Evolutionary conservation across 352 stramenopile genomes (phyloP).

Genomic region (Pythium sp.): DNA sequence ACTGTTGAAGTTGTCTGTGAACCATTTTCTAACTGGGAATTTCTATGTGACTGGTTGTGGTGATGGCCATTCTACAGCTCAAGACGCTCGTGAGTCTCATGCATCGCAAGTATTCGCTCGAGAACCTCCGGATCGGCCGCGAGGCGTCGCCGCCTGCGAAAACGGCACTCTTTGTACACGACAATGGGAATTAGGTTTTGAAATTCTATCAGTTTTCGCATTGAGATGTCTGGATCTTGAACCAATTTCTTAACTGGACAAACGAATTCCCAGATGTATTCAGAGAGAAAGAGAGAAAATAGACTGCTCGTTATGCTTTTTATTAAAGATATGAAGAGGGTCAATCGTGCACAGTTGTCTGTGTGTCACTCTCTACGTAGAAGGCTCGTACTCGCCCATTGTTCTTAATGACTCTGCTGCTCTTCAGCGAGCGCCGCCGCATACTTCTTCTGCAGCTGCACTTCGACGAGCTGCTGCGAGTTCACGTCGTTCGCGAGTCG

Average conservation of each 20-base stretch:
- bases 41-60: neutral
- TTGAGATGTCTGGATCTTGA: neutral
- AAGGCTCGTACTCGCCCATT: neutral
- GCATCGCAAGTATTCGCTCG: conserved; percentile 81
- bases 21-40: neutral
- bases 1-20: neutral
- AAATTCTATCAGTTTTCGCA: neutral
- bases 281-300: neutral
- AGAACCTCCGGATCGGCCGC: conserved; percentile 69
- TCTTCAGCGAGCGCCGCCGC: conserved; percentile 34
- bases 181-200: conserved; percentile 13
- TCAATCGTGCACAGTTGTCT: neutral
- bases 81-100: conserved; percentile 85
- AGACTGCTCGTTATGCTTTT: neutral
- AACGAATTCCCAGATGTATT: neutral
- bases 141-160: conserved; percentile 39
- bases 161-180: conserved; percentile 41
- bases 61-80: conserved; percentile 26
- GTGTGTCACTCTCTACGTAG: neutral
- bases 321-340: conserved; percentile 3
- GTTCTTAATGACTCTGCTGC: neutral
- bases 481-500: conserved; percentile 75
- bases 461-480: conserved; percentile 67
- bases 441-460: conserved; percentile 79
- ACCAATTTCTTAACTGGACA: neutral